Conservation (phyloP, 176 grass and related monocot species). For the Phyllostachys edulis region DNA sequence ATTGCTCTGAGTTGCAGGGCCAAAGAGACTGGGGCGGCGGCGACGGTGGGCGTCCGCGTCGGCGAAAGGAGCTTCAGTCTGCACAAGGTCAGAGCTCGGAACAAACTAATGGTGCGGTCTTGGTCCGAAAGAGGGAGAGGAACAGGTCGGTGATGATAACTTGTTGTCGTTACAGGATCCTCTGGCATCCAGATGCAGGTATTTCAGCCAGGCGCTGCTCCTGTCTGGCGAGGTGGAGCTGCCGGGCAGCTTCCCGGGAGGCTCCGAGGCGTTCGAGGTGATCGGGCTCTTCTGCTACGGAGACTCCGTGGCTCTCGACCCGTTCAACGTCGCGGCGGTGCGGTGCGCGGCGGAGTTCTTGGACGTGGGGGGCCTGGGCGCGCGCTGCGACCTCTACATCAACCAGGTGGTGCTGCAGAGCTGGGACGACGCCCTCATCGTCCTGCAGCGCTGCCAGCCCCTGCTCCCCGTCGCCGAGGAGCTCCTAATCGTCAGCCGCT, state of each 20-base stretch:
- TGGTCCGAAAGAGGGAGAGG: background rate
- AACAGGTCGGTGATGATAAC: background rate
- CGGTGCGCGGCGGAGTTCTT: constrained; percentile 77
- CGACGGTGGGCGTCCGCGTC: constrained; percentile 52
- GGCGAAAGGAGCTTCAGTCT: constrained; percentile 57
- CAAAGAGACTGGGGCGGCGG: constrained; percentile 52
- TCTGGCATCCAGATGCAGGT: constrained; percentile 58
- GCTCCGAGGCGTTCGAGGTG: constrained; percentile 70
- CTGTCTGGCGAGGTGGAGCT: constrained; percentile 47
- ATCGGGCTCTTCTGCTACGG: constrained; percentile 77
- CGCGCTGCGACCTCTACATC: constrained; percentile 83
- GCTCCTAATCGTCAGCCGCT: constrained; percentile 78
- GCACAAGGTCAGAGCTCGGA: constrained; percentile 56
- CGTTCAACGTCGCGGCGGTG: constrained; percentile 78
- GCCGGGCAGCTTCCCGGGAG: constrained; percentile 58
- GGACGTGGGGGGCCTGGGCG: constrained; percentile 53
- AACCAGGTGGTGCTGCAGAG: constrained; percentile 96
- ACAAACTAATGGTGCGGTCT: background rate
- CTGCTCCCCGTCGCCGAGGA: constrained; percentile 71
- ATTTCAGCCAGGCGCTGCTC: constrained; percentile 48
- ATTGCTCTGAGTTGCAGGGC: constrained; percentile 46
- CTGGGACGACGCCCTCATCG: constrained; percentile 87
- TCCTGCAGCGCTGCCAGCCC: constrained; percentile 70
- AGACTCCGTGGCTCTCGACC: constrained; percentile 62
- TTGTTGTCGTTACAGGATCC: constrained; percentile 42